A percentile compares a stretch with the other conserved stretches of the same genome.
phyloP scores from a whole-genome alignment of 345 rosid genomes.

The Carallia brachiata region DNA sequence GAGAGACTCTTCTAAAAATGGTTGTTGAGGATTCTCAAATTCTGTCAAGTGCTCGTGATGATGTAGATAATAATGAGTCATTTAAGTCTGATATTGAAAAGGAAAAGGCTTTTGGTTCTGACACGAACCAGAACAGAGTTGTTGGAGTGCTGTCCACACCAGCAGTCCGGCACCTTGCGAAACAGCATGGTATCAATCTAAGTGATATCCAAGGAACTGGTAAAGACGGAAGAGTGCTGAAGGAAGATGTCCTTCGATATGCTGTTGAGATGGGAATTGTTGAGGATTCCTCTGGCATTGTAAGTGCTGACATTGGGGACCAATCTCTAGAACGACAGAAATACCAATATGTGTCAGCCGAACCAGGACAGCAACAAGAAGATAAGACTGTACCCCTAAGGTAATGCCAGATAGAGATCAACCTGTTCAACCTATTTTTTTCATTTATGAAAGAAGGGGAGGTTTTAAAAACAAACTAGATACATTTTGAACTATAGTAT shows the following conservation, averaged over 20 bases:
- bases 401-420: constrained; percentile 30
- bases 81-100: constrained; percentile 13
- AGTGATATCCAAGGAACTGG: constrained; percentile 66
- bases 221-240: constrained; percentile 68
- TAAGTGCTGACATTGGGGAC: constrained; percentile 22
- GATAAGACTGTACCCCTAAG: constrained; percentile 70
- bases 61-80: constrained; percentile 3
- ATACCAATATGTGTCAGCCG: constrained; percentile 18
- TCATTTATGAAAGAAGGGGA: not conserved
- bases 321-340: constrained; percentile 24
- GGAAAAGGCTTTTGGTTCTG: constrained; percentile 21
- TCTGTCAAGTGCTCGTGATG: not conserved
- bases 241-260: constrained; percentile 67
- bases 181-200: constrained; percentile 60
- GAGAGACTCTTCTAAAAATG: constrained; percentile 82
- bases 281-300: constrained; percentile 32
- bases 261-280: constrained; percentile 46
- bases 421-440: not conserved
- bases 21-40: constrained; percentile 41
- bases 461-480: not conserved
- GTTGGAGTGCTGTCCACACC: constrained; percentile 69
- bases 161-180: constrained; percentile 77
- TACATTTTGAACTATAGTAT: not conserved
- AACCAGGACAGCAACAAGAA: constrained; percentile 27
- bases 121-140: constrained; percentile 23